Percentiles rank a stretch among this genome's conserved stretches.
Conservation (phyloP, 2,329 filamentous ascomycete species). For the Neocatenulostroma microsporum region DNA sequence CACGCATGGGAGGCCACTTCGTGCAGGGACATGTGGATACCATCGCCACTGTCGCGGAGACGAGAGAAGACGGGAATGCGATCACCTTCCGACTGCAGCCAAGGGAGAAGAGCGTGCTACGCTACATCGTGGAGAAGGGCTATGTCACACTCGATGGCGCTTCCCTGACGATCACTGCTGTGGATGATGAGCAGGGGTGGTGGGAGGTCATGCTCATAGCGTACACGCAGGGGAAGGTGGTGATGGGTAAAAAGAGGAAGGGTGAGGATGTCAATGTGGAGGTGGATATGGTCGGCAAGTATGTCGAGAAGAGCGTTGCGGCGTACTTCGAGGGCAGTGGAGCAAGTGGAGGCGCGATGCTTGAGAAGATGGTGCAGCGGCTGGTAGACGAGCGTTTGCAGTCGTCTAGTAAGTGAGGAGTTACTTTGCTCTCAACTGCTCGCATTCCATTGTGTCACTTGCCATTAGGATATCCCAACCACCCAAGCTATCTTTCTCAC, state of each 20-base stretch:
- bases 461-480: too few relatives aligned
- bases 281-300: slow-evolving; percentile 82
- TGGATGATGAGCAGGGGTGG: slow-evolving; percentile 78
- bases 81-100: slow-evolving; percentile 78
- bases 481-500: too few relatives aligned
- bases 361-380: slow-evolving; percentile 51
- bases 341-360: slow-evolving; percentile 42
- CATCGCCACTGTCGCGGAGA: slow-evolving; percentile 63
- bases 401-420: slow-evolving; percentile 10
- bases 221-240: slow-evolving; percentile 90
- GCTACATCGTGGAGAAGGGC: slow-evolving; percentile 93
- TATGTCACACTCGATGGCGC: slow-evolving; percentile 92
- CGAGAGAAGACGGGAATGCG: slow-evolving; percentile 79
- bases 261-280: slow-evolving; percentile 86
- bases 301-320: slow-evolving; percentile 80
- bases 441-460: too few relatives aligned
- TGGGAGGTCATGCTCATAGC: slow-evolving; percentile 95
- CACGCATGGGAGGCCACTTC: slow-evolving; percentile 96
- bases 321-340: slow-evolving; percentile 61
- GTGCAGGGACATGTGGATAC: slow-evolving; percentile 97
- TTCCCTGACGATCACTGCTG: slow-evolving; percentile 82
- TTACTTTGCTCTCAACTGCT: too few relatives aligned
- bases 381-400: slow-evolving; percentile 65
- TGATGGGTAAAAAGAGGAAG: slow-evolving; percentile 67
- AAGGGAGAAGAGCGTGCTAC: slow-evolving; percentile 58